Evolutionary conservation across 2,329 filamentous ascomycete genomes (phyloP).

Genomic region (Nigrospora osmanthi): DNA sequence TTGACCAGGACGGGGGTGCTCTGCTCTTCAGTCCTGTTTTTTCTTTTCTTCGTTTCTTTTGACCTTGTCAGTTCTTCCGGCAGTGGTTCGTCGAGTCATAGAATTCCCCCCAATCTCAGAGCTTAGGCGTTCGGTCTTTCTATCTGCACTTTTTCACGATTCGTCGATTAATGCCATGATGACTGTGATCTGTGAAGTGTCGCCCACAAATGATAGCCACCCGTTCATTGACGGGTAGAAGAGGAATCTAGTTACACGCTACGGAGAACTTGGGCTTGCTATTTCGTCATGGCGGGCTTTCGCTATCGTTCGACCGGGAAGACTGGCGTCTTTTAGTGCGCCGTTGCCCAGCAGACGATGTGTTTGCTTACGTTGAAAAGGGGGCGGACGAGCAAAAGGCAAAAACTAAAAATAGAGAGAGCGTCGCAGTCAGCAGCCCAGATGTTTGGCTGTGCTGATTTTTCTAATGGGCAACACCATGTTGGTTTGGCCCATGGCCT

Average conservation of each 20-base stretch:
- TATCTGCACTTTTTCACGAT: background rate
- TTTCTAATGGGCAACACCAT: no score
- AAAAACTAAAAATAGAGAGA: no score
- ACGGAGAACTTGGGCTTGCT: background rate
- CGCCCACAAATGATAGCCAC: background rate
- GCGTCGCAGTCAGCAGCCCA: no score
- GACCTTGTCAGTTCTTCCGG: slow-evolving; percentile 1
- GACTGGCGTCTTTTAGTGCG: background rate
- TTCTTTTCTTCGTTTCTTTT: slow-evolving; percentile 1
- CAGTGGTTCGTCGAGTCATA: slow-evolving; percentile 6
- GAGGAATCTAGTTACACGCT: background rate
- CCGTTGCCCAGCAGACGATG: no score
- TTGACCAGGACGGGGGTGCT: background rate
- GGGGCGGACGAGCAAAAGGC: no score
- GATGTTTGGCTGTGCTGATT: no score
- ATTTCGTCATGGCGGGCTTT: no score
- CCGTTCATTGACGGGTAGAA: no score
- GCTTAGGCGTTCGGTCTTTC: slow-evolving; percentile 1
- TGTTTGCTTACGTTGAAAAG: no score
- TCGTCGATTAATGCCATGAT: background rate
- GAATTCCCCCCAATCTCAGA: slow-evolving; percentile 6
- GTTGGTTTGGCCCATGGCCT: no score
- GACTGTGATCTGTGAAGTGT: background rate
- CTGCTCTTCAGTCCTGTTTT: slow-evolving; percentile 1
- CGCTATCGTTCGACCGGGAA: background rate